phyloP scores from a whole-genome alignment of 2,329 filamentous ascomycete species.

The Alternaria gaisen region DNA sequence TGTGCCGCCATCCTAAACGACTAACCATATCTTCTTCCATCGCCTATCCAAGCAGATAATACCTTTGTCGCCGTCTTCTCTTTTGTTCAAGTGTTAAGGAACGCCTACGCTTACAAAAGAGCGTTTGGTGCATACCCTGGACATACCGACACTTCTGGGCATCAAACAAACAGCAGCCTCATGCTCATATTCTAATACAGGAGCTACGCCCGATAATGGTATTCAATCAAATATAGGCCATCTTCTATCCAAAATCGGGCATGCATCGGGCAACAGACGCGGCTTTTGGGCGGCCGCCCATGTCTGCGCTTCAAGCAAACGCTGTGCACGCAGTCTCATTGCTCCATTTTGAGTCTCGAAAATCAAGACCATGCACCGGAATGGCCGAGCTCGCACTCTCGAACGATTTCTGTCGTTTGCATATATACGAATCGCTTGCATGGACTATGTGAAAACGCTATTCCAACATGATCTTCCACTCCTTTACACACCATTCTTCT shows the following conservation, averaged over 20 bases:
- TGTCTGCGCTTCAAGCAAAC: constrained; percentile 20
- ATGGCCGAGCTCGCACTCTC: not conserved
- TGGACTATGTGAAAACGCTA: not conserved
- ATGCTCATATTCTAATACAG: not conserved
- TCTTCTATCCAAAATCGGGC: not conserved
- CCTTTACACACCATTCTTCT: not conserved
- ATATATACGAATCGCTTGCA: not conserved
- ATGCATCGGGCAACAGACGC: not conserved
- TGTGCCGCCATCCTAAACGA: not conserved
- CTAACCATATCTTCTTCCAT: not conserved
- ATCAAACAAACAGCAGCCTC: not conserved
- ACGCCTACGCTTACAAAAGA: not conserved
- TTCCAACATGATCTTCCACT: not conserved
- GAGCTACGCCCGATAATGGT: not conserved
- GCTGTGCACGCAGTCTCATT: constrained; percentile 16
- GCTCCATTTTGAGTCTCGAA: constrained; percentile 1
- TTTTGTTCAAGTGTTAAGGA: too few species aligned
- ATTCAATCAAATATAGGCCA: not conserved
- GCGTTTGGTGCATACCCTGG: not conserved
- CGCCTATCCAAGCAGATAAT: not conserved
- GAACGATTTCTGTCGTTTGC: not conserved
- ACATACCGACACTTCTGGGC: not conserved
- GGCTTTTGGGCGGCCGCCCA: constrained; percentile 6
- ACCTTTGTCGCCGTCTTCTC: not conserved
- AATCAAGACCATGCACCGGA: not conserved